A percentile compares a stretch with the other conserved stretches of the same genome.
Evolutionary conservation across 305 asterid species (phyloP).

Genomic region (Fraxinus albicans): DNA sequence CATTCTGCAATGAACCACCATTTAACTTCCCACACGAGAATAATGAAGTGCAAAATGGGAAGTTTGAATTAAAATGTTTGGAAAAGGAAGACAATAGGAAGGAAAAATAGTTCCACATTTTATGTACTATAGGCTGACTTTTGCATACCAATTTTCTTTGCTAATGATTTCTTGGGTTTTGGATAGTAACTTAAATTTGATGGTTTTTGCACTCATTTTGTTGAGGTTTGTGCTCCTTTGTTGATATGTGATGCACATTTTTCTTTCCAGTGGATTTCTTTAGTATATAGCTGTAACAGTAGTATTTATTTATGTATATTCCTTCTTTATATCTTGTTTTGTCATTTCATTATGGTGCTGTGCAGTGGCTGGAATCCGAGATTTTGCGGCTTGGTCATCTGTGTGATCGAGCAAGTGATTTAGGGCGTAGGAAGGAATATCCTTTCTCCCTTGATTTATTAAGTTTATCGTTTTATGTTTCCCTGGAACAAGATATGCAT

Average conservation of each 20-base stretch:
- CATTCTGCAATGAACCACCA: neutral
- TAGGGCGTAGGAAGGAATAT: slow-evolving; percentile 97
- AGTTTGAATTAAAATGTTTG: neutral
- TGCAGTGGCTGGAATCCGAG: slow-evolving; percentile 99
- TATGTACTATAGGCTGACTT: neutral
- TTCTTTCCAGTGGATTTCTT: neutral
- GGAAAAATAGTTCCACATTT: neutral
- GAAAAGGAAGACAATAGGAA: neutral
- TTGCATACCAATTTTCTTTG: neutral
- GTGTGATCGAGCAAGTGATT: slow-evolving; percentile 98
- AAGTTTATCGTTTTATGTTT: neutral
- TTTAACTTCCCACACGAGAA: neutral
- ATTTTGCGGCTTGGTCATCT: slow-evolving; percentile 84
- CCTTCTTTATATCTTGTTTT: neutral
- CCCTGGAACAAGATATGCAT: neutral
- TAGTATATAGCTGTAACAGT: neutral
- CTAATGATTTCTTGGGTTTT: neutral
- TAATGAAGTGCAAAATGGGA: neutral
- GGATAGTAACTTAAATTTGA: neutral
- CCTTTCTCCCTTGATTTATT: slow-evolving; percentile 45
- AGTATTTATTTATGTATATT: neutral
- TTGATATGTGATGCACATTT: neutral
- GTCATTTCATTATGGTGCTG: slow-evolving; percentile 22
- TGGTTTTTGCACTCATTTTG: neutral
- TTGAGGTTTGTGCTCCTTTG: neutral